A percentile compares a stretch with the other conserved stretches of the same genome.
Conservation (phyloP, 2,329 filamentous ascomycete genomes). For the Pseudocercospora eumusae region DNA sequence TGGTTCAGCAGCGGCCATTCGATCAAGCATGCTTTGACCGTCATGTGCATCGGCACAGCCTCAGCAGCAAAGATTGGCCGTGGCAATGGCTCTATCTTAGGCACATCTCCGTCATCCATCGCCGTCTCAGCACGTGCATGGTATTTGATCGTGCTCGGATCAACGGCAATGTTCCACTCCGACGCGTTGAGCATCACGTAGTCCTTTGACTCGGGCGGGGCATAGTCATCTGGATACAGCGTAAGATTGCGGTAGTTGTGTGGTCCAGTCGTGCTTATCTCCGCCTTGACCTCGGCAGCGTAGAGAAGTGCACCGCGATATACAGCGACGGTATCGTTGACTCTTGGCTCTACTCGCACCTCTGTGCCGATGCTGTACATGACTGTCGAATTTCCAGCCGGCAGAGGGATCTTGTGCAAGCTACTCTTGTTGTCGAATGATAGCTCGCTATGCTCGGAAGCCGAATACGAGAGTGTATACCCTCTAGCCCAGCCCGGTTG, state of each 20-base stretch:
- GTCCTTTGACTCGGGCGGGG: constrained; percentile 35
- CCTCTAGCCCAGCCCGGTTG: constrained; percentile 46
- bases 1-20: constrained; percentile 39
- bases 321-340: constrained; percentile 44
- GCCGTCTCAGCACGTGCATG: constrained; percentile 16
- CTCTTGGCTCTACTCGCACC: constrained; percentile 42
- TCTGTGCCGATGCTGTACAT: constrained; percentile 40
- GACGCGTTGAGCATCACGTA: constrained; percentile 37
- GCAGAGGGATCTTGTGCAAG: constrained; percentile 43
- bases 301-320: constrained; percentile 43
- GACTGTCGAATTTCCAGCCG: constrained; percentile 40
- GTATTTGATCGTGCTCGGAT: constrained; percentile 36
- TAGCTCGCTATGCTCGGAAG: neutral
- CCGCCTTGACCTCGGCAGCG: constrained; percentile 38
- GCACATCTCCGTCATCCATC: neutral
- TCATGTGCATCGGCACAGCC: constrained; percentile 38
- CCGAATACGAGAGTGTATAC: constrained; percentile 7
- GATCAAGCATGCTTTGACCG: constrained; percentile 40
- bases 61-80: constrained; percentile 41
- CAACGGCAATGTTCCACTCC: constrained; percentile 43
- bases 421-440: constrained; percentile 41
- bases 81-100: constrained; percentile 18
- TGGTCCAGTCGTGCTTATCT: constrained; percentile 29
- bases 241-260: constrained; percentile 24
- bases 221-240: constrained; percentile 18